Evolutionary conservation across 768 basidiomycete species (phyloP).

Genomic region (Dacryopinax spathularia): DNA sequence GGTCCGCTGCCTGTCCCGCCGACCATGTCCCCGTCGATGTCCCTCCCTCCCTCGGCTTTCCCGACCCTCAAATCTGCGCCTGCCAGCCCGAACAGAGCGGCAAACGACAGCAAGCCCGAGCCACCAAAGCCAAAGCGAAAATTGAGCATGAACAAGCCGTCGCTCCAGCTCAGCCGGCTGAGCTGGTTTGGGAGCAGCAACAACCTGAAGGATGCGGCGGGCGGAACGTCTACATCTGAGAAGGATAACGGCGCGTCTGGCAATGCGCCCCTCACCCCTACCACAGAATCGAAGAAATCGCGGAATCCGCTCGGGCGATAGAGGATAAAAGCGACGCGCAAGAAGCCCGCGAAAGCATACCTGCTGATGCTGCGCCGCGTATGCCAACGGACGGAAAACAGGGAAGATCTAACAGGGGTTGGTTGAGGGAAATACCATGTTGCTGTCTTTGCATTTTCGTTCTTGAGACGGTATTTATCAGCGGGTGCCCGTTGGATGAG

Average conservation of each 20-base stretch:
- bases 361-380: too few relatives aligned
- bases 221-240: neutral
- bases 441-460: too few relatives aligned
- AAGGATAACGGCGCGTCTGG: too few relatives aligned
- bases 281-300: neutral
- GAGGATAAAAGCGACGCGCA: too few relatives aligned
- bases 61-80: neutral
- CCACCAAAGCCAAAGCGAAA: neutral
- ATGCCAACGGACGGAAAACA: too few relatives aligned
- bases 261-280: neutral
- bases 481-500: too few relatives aligned
- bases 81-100: neutral
- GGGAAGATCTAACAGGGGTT: too few relatives aligned
- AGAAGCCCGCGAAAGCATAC: too few relatives aligned
- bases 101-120: neutral
- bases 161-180: neutral
- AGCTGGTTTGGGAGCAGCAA: neutral
- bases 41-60: conserved; percentile 16
- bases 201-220: neutral
- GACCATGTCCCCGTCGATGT: conserved; percentile 22
- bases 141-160: neutral
- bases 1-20: conserved; percentile 22
- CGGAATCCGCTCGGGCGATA: neutral
- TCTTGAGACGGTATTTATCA: too few relatives aligned
- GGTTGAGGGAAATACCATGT: too few relatives aligned